Conservation (phyloP, 2,329 filamentous ascomycete species). For the Sporothrix pseudoabietina region DNA sequence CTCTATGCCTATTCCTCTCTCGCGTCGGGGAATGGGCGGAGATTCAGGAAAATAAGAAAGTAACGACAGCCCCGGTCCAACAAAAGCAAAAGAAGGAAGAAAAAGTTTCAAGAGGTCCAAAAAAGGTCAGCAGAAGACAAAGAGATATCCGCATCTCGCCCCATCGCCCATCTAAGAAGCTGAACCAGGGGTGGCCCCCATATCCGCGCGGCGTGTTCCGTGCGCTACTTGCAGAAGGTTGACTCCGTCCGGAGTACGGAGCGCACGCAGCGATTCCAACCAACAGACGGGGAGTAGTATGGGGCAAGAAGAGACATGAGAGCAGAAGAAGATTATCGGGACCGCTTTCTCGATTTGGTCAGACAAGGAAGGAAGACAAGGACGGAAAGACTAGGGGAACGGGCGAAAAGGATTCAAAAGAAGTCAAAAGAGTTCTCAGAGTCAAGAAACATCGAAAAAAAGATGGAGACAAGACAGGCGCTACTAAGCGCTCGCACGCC, state of each 20-base stretch:
- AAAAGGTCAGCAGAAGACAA: neutral
- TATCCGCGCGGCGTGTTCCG: constrained; percentile 20
- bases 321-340: neutral
- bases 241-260: constrained; percentile 12
- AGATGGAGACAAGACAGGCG: constrained; percentile 13
- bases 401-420: neutral
- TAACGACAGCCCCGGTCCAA: neutral
- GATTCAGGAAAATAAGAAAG: constrained; percentile 4
- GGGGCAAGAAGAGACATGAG: neutral
- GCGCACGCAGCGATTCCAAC: neutral
- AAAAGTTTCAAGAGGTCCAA: neutral
- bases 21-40: constrained; percentile 8
- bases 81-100: neutral
- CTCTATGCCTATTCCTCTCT: neutral
- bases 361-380: neutral
- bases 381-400: neutral
- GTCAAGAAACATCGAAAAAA: neutral
- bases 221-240: constrained; percentile 20
- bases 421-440: neutral
- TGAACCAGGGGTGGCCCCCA: constrained; percentile 23
- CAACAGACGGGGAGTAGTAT: neutral
- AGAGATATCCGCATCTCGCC: constrained; percentile 7
- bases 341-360: neutral
- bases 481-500: constrained; percentile 30
- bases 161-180: constrained; percentile 18